These are phyloP conservation scores for Kitagawia praeruptora DNA, from an alignment of 129 eudicot species.

Conservation along the genomic window DNA sequence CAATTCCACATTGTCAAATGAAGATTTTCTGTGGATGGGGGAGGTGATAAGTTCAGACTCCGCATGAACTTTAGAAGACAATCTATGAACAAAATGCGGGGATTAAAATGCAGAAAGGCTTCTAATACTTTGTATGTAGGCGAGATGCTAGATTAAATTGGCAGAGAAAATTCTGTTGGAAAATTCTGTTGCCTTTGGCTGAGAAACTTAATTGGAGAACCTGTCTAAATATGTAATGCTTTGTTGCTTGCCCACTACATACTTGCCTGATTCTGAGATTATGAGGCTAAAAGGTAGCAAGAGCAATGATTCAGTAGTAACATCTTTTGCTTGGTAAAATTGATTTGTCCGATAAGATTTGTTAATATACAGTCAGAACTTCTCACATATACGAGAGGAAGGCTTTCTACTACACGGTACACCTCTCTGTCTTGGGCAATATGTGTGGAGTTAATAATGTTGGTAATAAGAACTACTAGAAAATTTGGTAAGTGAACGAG, in stretches of 20 bases:
- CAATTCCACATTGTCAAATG: background rate
- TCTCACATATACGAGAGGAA: too few species aligned
- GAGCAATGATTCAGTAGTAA: background rate
- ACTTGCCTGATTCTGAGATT: background rate
- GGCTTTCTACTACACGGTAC: too few species aligned
- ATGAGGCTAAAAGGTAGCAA: background rate
- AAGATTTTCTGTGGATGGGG: conserved; percentile 1
- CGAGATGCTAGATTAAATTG: conserved; percentile 12
- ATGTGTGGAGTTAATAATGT: too few species aligned
- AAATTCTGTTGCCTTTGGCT: conserved; percentile 15
- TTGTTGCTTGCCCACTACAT: background rate
- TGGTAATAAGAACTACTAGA: too few species aligned
- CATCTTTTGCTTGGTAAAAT: background rate
- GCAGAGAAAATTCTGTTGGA: conserved; percentile 19
- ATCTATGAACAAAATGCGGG: conserved; percentile 12
- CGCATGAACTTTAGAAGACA: conserved; percentile 21
- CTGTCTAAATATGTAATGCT: conserved; percentile 17
- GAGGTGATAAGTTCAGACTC: conserved; percentile 11
- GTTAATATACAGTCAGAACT: background rate
- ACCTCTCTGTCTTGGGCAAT: too few species aligned
- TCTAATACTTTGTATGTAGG: conserved; percentile 18
- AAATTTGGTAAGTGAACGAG: too few species aligned
- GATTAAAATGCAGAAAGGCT: conserved; percentile 16
- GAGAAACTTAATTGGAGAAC: conserved; percentile 7
- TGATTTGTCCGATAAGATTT: background rate